Evolutionary conservation across 2,329 filamentous ascomycete species (phyloP).

Genomic region (Aspergillus sp.): DNA sequence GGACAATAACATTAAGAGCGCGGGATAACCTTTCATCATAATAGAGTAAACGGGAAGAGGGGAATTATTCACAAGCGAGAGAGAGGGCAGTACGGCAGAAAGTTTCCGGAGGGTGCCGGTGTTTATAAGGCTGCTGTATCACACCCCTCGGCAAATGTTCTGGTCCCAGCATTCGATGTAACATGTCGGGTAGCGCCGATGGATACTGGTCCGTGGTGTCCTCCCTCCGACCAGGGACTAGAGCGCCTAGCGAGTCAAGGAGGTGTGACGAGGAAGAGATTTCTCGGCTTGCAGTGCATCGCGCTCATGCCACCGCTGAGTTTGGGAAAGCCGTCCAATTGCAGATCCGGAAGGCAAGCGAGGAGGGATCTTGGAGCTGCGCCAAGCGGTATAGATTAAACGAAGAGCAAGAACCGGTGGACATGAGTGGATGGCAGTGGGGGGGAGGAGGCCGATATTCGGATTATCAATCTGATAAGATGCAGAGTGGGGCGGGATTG

Average conservation of each 20-base stretch:
- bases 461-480: slow-evolving; percentile 13
- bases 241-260: neutral
- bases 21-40: neutral
- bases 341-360: neutral
- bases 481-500: neutral
- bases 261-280: slow-evolving; percentile 2
- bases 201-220: neutral
- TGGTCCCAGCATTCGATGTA: neutral
- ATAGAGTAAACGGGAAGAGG: neutral
- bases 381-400: slow-evolving; percentile 9
- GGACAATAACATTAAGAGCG: neutral
- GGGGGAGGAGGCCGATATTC: neutral
- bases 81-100: neutral
- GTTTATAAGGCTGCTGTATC: neutral
- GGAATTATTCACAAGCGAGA: neutral
- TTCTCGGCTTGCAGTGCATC: neutral
- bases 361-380: neutral
- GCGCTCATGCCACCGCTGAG: slow-evolving; percentile 3
- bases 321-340: neutral
- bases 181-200: neutral
- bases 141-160: neutral
- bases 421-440: neutral
- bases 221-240: neutral
- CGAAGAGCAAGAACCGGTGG: slow-evolving; percentile 1
- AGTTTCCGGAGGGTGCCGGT: neutral